phyloP scores from a whole-genome alignment of 306 rosid species.

The Corylus americana region DNA sequence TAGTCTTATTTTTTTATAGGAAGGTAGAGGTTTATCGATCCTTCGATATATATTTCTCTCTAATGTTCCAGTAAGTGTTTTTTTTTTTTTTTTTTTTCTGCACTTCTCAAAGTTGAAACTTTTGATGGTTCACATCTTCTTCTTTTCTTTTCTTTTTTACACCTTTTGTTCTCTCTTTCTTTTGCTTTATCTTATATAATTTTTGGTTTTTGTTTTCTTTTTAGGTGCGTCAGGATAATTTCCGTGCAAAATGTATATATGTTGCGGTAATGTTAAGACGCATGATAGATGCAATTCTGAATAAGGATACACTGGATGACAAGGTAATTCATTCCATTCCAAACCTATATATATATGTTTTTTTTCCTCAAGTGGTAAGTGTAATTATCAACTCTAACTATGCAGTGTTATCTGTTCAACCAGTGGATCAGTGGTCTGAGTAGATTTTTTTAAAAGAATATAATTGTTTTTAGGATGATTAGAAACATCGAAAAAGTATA shows the following conservation, averaged over 20 bases:
- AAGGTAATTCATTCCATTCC: conserved; percentile 52
- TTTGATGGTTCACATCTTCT: conserved; percentile 13
- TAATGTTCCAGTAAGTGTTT: conserved; percentile 66
- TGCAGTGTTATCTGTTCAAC: neutral
- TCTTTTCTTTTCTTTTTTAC: neutral
- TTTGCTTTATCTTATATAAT: conserved; percentile 15
- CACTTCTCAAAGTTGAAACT: conserved; percentile 5
- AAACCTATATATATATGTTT: neutral
- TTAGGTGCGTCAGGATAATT: conserved; percentile 65
- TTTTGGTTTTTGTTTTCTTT: conserved; percentile 12
- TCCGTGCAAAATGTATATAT: conserved; percentile 82
- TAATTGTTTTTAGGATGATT: no score
- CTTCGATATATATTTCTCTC: conserved; percentile 81
- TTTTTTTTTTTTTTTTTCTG: conserved; percentile 34
- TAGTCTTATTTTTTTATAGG: conserved; percentile 38
- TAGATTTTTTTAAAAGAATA: neutral
- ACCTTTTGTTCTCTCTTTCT: neutral
- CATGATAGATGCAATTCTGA: conserved; percentile 88
- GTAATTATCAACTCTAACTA: neutral
- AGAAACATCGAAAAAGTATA: no score
- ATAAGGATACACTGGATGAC: conserved; percentile 94
- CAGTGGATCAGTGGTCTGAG: neutral
- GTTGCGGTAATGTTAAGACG: conserved; percentile 89
- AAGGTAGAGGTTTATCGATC: conserved; percentile 49
- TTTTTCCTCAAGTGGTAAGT: neutral